Evolutionary conservation across 805 yeast species (phyloP).

Genomic region (Saccharomycopsis malanga): DNA sequence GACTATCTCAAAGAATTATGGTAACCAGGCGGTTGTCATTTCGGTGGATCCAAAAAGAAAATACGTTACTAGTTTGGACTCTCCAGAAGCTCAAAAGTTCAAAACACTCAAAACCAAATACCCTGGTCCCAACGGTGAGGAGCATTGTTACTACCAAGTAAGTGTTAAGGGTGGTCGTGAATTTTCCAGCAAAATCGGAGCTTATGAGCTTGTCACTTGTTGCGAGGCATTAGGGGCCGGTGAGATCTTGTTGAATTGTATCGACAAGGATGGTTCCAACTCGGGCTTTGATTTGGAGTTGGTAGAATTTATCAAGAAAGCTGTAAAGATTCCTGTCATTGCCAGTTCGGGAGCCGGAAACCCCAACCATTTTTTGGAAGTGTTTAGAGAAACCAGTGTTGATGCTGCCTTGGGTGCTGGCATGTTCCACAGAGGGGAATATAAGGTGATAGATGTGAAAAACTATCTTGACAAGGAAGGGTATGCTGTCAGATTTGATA

Average conservation of each 20-base stretch:
- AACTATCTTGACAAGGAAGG: slow-evolving; percentile 50
- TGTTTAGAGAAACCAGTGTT: slow-evolving; percentile 68
- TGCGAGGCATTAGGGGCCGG: slow-evolving; percentile 96
- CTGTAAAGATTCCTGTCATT: slow-evolving; percentile 85
- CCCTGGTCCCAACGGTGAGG: slow-evolving; percentile 86
- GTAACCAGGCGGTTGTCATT: slow-evolving; percentile 95
- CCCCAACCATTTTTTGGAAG: slow-evolving; percentile 87
- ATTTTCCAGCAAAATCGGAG: slow-evolving; percentile 75
- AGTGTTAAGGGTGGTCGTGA: slow-evolving; percentile 97
- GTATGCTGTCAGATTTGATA: slow-evolving; percentile 60
- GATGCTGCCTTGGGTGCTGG: slow-evolving; percentile 99
- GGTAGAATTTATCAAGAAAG: slow-evolving; percentile 65
- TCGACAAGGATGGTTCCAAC: slow-evolving; percentile 95
- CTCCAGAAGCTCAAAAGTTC: slow-evolving; percentile 43
- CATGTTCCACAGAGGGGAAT: slow-evolving; percentile 94
- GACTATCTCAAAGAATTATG: slow-evolving; percentile 85
- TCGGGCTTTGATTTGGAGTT: slow-evolving; percentile 90
- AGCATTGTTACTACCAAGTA: slow-evolving; percentile 88
- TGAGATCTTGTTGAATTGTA: slow-evolving; percentile 85
- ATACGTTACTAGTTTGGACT: slow-evolving; percentile 44
- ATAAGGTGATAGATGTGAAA: slow-evolving; percentile 80
- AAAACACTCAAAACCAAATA: slow-evolving; percentile 52
- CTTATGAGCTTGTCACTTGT: slow-evolving; percentile 78
- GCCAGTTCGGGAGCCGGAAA: slow-evolving; percentile 98
- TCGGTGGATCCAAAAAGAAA: slow-evolving; percentile 96